These are phyloP conservation scores for Trichoderma guizhouense DNA, from an alignment of 2,329 filamentous ascomycete genomes.

Conservation along the genomic window DNA sequence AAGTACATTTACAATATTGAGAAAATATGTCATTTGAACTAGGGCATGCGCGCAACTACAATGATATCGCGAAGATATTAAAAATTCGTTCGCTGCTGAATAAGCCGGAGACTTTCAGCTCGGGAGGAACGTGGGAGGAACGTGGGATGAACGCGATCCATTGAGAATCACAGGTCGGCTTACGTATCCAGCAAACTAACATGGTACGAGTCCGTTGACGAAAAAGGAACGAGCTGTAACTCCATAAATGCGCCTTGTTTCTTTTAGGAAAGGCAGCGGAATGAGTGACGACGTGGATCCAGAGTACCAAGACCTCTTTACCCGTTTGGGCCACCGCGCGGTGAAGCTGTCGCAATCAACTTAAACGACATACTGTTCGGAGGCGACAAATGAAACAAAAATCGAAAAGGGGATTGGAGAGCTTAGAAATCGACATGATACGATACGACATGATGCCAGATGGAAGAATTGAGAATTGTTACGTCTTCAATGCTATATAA, in stretches of 20 bases:
- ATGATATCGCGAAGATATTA: background rate
- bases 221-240: background rate
- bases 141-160: background rate
- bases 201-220: background rate
- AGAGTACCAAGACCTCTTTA: background rate
- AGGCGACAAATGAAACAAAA: background rate
- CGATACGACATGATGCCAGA: background rate
- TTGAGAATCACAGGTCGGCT: background rate
- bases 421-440: background rate
- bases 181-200: background rate
- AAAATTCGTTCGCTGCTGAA: background rate
- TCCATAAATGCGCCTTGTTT: background rate
- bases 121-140: background rate
- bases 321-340: slow-evolving; percentile 2
- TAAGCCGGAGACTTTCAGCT: background rate
- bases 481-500: background rate
- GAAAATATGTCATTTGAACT: background rate
- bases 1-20: fast-evolving
- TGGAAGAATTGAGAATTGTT: background rate
- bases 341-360: background rate
- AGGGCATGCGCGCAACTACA: background rate
- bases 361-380: background rate
- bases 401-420: background rate
- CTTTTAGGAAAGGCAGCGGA: background rate
- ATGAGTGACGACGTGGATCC: background rate